Evolutionary conservation across 2,329 filamentous ascomycete species (phyloP).

Genomic region (Aspergillus puulaauensis): DNA sequence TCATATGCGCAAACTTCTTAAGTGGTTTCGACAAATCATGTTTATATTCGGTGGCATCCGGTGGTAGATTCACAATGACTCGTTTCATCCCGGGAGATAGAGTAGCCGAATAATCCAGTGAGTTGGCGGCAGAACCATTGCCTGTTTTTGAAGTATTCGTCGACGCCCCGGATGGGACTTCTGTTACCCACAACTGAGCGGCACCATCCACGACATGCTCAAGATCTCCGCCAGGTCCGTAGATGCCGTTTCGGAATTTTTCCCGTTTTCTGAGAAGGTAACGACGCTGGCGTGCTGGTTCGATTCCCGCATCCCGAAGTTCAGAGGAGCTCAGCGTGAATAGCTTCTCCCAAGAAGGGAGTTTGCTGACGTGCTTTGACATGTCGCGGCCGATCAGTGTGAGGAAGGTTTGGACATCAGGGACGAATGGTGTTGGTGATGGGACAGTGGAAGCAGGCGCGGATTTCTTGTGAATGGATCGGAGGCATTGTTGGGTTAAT

Average conservation of each 20-base stretch:
- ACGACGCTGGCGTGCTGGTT: slow-evolving; percentile 75
- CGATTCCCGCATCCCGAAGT: slow-evolving; percentile 79
- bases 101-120: slow-evolving; percentile 50
- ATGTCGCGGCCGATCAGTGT: slow-evolving; percentile 87
- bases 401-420: slow-evolving; percentile 81
- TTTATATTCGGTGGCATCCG: slow-evolving; percentile 56
- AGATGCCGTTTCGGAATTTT: slow-evolving; percentile 73
- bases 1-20: slow-evolving; percentile 63
- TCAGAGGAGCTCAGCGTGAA: slow-evolving; percentile 78
- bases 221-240: slow-evolving; percentile 81
- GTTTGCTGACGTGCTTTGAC: slow-evolving; percentile 77
- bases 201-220: slow-evolving; percentile 66
- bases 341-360: slow-evolving; percentile 85
- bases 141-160: slow-evolving; percentile 23
- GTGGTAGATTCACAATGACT: slow-evolving; percentile 60
- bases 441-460: slow-evolving; percentile 53
- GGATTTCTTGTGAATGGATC: slow-evolving; percentile 44
- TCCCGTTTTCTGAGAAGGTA: slow-evolving; percentile 89
- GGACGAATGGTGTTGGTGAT: slow-evolving; percentile 77
- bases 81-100: slow-evolving; percentile 56
- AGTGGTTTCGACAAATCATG: slow-evolving; percentile 45
- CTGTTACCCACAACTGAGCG: slow-evolving; percentile 58
- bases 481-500: slow-evolving; percentile 33
- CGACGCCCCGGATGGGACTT: slow-evolving; percentile 48
- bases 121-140: slow-evolving; percentile 21